Conservation (phyloP, 1,139 yeast genomes). For the Wickerhamomyces sp. region DNA sequence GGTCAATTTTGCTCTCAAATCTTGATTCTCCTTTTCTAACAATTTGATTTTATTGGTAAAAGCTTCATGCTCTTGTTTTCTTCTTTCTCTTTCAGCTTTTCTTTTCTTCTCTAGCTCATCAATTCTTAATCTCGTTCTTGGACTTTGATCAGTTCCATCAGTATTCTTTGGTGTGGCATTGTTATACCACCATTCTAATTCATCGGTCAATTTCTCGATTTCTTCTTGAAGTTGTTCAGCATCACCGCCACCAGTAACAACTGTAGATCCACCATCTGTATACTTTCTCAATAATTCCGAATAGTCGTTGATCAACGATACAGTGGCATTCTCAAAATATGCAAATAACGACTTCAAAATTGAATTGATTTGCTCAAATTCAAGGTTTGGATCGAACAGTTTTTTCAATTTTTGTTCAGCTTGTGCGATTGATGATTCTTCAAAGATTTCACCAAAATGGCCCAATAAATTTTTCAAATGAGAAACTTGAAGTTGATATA, state of each 20-base stretch:
- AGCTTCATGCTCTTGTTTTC: slow-evolving; percentile 54
- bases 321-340: slow-evolving; percentile 55
- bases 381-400: slow-evolving; percentile 28
- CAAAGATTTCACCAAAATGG: slow-evolving; percentile 51
- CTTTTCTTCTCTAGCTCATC: slow-evolving; percentile 60
- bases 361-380: slow-evolving; percentile 35
- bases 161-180: slow-evolving; percentile 11
- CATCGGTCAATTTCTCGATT: slow-evolving; percentile 12
- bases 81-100: slow-evolving; percentile 67
- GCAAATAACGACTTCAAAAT: slow-evolving; percentile 49
- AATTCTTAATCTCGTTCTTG: slow-evolving; percentile 44
- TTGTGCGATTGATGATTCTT: slow-evolving; percentile 51
- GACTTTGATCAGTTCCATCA: slow-evolving; percentile 17
- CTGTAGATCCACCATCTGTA: slow-evolving; percentile 11
- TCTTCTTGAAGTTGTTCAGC: slow-evolving; percentile 10
- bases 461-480: slow-evolving; percentile 40
- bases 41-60: slow-evolving; percentile 47
- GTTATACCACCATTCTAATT: slow-evolving; percentile 18
- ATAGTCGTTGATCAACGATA: slow-evolving; percentile 53
- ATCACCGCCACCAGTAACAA: neutral
- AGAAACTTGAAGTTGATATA: slow-evolving; percentile 34
- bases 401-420: slow-evolving; percentile 47
- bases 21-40: slow-evolving; percentile 50
- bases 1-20: slow-evolving; percentile 30
- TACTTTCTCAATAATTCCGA: slow-evolving; percentile 35